Evolutionary conservation across 371 early-diverging fungal species (phyloP), one percentile per base, ranked within the genome.

Genomic region (Circinella umbellata): DNA sequence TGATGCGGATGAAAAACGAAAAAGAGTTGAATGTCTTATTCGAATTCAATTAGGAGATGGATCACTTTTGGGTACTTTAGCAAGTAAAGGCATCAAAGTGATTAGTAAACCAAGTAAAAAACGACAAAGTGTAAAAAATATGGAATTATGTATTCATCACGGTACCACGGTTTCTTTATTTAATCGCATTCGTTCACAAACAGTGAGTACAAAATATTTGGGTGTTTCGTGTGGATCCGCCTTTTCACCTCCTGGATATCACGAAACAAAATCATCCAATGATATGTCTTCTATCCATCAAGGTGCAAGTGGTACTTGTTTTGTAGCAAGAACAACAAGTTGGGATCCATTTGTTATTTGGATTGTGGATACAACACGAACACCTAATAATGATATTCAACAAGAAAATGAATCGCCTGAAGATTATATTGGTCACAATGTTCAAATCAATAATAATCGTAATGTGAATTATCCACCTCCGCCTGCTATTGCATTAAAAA

Each of bases 291-390:
- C 49, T n/a, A 39, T 55, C 27, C 83, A 36, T 11, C 34, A 14
- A 17, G 13, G 27, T 48, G 72, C 20, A 15, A 49, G 35, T 9
- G 69, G 64, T 8, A 88, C 91, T 1, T 91, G 90, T 49, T 94
- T 95, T 81, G 92, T 92, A 3, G 91, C 94, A 3, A 81, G 94
- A 54, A 92, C 92, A 48, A 86, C 89, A 10, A 78, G 86, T 34
- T 96, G 96, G 96, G 94, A 95, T 69, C 92, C 93, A 9, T 96
- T 95, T 80, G 89, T 94, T 35, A 92, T 96, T 61, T 96, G 95
- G 95, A 81, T 92, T 17, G 92, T 93, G 36, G 89, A 94, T 71
- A 89, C 91, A 2, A 81, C 87, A 3, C 74, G 76, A 9, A 62
- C 67, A 65, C 80, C 83, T 3, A 70, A 71, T 3, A 70, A 71